Conservation (phyloP, 163 green algal species). For the Chlamydomonas reinhardtii region DNA sequence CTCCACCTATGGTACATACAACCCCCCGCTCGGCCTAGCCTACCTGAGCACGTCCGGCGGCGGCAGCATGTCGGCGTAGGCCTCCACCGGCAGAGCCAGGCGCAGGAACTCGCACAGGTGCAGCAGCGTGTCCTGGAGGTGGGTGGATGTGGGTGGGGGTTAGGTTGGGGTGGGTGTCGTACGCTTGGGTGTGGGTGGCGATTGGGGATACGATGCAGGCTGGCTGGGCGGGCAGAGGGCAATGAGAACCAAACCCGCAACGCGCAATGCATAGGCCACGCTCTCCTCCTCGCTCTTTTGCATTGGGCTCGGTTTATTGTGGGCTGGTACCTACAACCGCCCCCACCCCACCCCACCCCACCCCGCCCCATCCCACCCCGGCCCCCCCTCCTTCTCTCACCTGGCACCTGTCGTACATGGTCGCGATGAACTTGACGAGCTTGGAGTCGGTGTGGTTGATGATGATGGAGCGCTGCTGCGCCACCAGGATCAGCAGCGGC, state of each 20-base stretch:
- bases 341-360: no score
- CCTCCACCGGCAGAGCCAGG: slow-evolving; percentile 53
- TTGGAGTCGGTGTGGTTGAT: slow-evolving; percentile 61
- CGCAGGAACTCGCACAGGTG: slow-evolving; percentile 78
- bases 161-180: no score
- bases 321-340: no score
- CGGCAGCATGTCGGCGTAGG: slow-evolving; percentile 81
- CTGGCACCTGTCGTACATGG: slow-evolving; percentile 85
- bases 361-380: no score
- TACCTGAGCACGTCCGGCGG: slow-evolving; percentile 60
- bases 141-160: neutral
- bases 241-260: no score
- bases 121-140: slow-evolving; percentile 32
- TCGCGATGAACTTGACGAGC: slow-evolving; percentile 87
- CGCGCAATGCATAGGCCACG: no score
- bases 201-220: no score
- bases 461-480: slow-evolving; percentile 83
- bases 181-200: neutral
- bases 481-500: slow-evolving; percentile 84
- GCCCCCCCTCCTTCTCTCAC: slow-evolving; percentile 27
- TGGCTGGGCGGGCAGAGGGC: no score
- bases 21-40: neutral
- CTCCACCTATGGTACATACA: no score
- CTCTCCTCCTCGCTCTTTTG: no score
- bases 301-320: no score